A percentile compares a stretch with the other conserved stretches of the same genome.
These are phyloP conservation scores for Xylaria sp. DNA, from an alignment of 2,329 filamentous ascomycete species.

Conservation along the genomic window DNA sequence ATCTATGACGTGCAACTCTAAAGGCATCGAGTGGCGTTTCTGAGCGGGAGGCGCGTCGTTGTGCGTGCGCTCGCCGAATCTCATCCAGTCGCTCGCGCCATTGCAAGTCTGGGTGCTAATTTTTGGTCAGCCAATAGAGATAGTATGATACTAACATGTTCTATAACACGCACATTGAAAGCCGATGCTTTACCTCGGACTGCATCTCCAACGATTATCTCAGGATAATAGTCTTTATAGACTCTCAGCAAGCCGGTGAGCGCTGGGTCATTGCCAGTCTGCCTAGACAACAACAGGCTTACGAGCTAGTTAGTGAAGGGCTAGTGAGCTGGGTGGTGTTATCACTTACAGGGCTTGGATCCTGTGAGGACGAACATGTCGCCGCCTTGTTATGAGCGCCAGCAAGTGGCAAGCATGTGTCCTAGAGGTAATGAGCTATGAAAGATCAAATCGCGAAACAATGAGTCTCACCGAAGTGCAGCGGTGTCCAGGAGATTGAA, in stretches of 20 bases:
- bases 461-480: conserved; percentile 68
- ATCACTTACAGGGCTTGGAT: conserved; percentile 76
- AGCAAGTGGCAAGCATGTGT: conserved; percentile 79
- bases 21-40: conserved; percentile 65
- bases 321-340: neutral
- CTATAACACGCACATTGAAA: conserved; percentile 63
- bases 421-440: conserved; percentile 50
- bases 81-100: conserved; percentile 76
- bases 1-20: conserved; percentile 68
- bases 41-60: conserved; percentile 58
- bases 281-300: conserved; percentile 67
- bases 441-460: neutral
- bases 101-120: conserved; percentile 76
- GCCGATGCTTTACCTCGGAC: conserved; percentile 69
- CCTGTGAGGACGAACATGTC: conserved; percentile 84
- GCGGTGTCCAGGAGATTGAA: conserved; percentile 87
- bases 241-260: conserved; percentile 79
- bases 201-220: conserved; percentile 81
- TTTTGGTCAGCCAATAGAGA: conserved; percentile 45
- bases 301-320: conserved; percentile 5
- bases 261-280: conserved; percentile 77
- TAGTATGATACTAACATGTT: neutral
- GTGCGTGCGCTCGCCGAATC: conserved; percentile 70
- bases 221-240: conserved; percentile 92
- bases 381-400: conserved; percentile 80